Evolutionary conservation across 768 basidiomycete genomes (phyloP).

Genomic region (Calocybe indica): DNA sequence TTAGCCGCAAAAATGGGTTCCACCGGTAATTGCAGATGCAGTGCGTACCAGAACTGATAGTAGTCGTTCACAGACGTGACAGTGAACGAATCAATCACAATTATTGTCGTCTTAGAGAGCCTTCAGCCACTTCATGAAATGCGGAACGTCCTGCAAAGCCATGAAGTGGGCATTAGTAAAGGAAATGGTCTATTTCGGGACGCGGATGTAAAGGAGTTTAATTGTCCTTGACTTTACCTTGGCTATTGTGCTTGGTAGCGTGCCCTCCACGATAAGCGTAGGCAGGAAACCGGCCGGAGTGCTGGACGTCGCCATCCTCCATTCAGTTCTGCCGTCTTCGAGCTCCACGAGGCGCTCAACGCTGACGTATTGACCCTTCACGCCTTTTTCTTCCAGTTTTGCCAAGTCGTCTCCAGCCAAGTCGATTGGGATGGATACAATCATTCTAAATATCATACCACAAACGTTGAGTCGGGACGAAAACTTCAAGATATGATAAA

Average conservation of each 20-base stretch:
- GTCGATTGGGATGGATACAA: slow-evolving; percentile 68
- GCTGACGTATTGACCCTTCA: slow-evolving; percentile 62
- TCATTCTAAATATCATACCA: slow-evolving; percentile 21
- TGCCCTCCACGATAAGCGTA: slow-evolving; percentile 52
- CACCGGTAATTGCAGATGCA: too few relatives aligned
- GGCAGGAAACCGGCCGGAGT: slow-evolving; percentile 69
- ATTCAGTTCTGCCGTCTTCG: slow-evolving; percentile 60
- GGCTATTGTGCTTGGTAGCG: slow-evolving; percentile 58
- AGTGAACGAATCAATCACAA: too few relatives aligned
- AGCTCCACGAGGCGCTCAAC: slow-evolving; percentile 63
- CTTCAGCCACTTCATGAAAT: slow-evolving; percentile 61
- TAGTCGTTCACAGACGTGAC: slow-evolving; percentile 15
- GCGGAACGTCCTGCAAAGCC: slow-evolving; percentile 55
- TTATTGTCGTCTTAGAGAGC: too few relatives aligned
- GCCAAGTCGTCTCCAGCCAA: slow-evolving; percentile 49
- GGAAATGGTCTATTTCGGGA: background rate
- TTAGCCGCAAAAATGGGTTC: slow-evolving; percentile 15
- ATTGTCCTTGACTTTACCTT: slow-evolving; percentile 28
- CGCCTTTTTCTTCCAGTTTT: slow-evolving; percentile 57
- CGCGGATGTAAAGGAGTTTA: too few relatives aligned
- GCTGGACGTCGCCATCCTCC: slow-evolving; percentile 78
- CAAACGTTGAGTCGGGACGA: background rate
- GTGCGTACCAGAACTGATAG: too few relatives aligned
- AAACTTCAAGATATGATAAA: background rate
- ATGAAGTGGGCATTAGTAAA: background rate